These are phyloP conservation scores for Volutella citrinella DNA, from an alignment of 2,329 filamentous ascomycete genomes.

Conservation along the genomic window DNA sequence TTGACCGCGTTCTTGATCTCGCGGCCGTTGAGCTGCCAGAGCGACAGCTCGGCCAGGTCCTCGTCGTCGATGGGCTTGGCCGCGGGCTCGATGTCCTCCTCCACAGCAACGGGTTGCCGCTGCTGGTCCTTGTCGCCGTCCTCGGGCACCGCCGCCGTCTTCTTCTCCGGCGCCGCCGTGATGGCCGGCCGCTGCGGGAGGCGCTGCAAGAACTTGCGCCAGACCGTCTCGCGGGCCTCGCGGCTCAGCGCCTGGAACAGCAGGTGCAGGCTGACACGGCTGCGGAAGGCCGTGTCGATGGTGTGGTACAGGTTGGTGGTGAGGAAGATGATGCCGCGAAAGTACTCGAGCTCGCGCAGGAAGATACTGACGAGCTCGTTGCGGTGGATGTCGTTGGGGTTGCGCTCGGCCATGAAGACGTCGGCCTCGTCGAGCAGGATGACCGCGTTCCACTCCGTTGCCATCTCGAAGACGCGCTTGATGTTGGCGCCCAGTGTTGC, in stretches of 20 bases:
- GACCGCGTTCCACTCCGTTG: slow-evolving; percentile 48
- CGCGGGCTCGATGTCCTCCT: neutral
- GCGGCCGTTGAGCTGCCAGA: slow-evolving; percentile 42
- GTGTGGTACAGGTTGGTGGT: slow-evolving; percentile 42
- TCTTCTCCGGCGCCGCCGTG: slow-evolving; percentile 4
- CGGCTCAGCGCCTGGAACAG: slow-evolving; percentile 39
- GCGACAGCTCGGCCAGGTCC: slow-evolving; percentile 36
- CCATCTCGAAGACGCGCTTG: slow-evolving; percentile 44
- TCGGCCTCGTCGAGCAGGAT: slow-evolving; percentile 53
- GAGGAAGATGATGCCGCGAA: slow-evolving; percentile 42
- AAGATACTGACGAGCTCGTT: slow-evolving; percentile 50
- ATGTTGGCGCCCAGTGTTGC: slow-evolving; percentile 45
- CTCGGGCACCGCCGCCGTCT: slow-evolving; percentile 6
- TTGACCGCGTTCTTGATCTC: slow-evolving; percentile 48
- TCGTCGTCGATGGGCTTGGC: slow-evolving; percentile 26
- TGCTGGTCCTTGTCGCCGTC: neutral
- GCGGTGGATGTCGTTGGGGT: slow-evolving; percentile 42
- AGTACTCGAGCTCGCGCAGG: slow-evolving; percentile 44
- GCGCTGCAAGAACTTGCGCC: slow-evolving; percentile 44
- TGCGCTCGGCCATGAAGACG: slow-evolving; percentile 48
- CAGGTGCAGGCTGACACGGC: slow-evolving; percentile 45
- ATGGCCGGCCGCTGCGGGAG: slow-evolving; percentile 21
- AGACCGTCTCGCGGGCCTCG: slow-evolving; percentile 38
- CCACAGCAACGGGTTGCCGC: neutral
- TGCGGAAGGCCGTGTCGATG: slow-evolving; percentile 44